Base-by-base conservation (phyloP, 108 stramenopile species). In the Mayamaea pseudoterrestris region DNA sequence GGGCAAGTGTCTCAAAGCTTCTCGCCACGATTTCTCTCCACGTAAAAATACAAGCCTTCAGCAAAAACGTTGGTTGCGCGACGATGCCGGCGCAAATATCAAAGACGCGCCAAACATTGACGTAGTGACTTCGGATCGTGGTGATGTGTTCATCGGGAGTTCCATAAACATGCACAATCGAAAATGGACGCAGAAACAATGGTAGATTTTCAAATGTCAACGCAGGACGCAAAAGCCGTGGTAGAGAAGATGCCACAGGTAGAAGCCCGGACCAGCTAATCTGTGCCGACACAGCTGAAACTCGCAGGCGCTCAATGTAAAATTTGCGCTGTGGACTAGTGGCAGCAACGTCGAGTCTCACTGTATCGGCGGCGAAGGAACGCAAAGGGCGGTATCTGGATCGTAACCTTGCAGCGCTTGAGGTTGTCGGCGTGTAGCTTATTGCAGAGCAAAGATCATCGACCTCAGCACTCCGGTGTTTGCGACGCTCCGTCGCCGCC, bases 211-310 rank as follows among this genome's bases (percentile, higher is more conserved):
- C 74, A 44, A 76, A 80, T 6, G 60, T 67, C 61, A 73, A 50
- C 3, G 74, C 66, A 17, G 68, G 70, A 26, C 57, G 42, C 26
- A 73, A 39, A 22, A 63, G 55, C 7, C 42, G 24, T 18, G 59
- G 59, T 12, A 65, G 27, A 4, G 57, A 63, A 29, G 73, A 30
- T 2, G 51, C 28, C 34, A 40, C 49, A 8, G 71, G 70, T 11
- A 69, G 57, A 31, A 54, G 35, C 5, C 71, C 70, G n/a, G 74
- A 66, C 63, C 73, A 81, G 36, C 70, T 72, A 11, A 81, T 47
- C 31, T 81, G 66, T 11, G 70, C 52, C 40, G 49, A 68, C 7
- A 71, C 50, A 7, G 62, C 53, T 8, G 74, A 73, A 31, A 81
- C 68, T 30, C 46, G 53, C n/a, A 76, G 22, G 16, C 55, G 57